Percentiles rank a stretch among this genome's conserved stretches.
These are phyloP conservation scores for Umbelopsis isabellina DNA, from an alignment of 192 early-diverging fungal genomes.

Conservation along the genomic window DNA sequence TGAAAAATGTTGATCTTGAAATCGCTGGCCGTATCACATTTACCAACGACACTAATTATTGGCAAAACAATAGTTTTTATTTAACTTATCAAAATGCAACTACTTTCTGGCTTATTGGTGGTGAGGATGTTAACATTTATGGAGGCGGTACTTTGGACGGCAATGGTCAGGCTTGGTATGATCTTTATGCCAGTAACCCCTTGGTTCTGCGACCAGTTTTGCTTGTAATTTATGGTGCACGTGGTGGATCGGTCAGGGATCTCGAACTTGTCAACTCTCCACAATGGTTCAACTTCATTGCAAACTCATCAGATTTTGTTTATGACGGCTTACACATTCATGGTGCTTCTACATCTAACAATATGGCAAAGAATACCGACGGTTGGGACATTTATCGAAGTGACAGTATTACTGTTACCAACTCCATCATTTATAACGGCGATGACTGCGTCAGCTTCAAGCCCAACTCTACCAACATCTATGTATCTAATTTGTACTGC, in stretches of 20 bases:
- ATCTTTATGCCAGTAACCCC: conserved; percentile 9
- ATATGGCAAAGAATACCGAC: conserved; percentile 29
- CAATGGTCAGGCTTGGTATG: conserved; percentile 27
- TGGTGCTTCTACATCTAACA: background rate
- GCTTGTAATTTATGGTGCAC: conserved; percentile 23
- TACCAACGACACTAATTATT: conserved; percentile 18
- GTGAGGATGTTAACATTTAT: conserved; percentile 20
- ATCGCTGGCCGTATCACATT: conserved; percentile 22
- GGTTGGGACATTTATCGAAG: conserved; percentile 31
- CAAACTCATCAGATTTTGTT: conserved; percentile 20
- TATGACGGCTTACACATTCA: conserved; percentile 13
- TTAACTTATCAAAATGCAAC: conserved; percentile 26
- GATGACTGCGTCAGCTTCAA: conserved; percentile 33
- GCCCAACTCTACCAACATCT: conserved; percentile 26
- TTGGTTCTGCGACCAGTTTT: conserved; percentile 20
- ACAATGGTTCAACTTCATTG: conserved; percentile 21
- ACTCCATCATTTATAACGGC: conserved; percentile 28
- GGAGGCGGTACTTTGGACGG: conserved; percentile 27
- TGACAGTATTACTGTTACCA: conserved; percentile 23
- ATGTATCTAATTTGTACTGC: conserved; percentile 28
- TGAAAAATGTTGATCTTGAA: conserved; percentile 27
- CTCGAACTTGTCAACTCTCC: background rate
- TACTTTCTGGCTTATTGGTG: conserved; percentile 32
- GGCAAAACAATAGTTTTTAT: conserved; percentile 21
- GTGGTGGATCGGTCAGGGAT: conserved; percentile 12